These are phyloP conservation scores for Podila epigama DNA, from an alignment of 192 early-diverging fungal species.

Conservation along the genomic window DNA sequence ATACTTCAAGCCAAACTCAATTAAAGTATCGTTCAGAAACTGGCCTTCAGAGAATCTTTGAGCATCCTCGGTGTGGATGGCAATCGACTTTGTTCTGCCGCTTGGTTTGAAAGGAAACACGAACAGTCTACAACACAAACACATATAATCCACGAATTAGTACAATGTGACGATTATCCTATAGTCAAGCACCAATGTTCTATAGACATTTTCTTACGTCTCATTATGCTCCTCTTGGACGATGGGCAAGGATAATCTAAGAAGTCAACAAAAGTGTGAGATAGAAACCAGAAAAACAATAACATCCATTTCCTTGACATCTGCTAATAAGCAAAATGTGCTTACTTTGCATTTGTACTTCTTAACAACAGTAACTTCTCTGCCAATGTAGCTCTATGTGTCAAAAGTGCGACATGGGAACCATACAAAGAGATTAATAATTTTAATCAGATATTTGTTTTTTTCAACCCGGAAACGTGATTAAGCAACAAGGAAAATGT, in stretches of 20 bases:
- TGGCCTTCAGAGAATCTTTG: slow-evolving; percentile 69
- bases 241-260: slow-evolving; percentile 5
- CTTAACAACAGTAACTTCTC: too few species aligned
- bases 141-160: neutral
- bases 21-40: slow-evolving; percentile 90
- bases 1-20: slow-evolving; percentile 86
- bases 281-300: too few species aligned
- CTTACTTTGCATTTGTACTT: too few species aligned
- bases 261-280: neutral
- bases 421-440: too few species aligned
- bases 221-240: slow-evolving; percentile 8
- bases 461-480: neutral
- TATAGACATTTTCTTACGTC: slow-evolving; percentile 17
- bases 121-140: slow-evolving; percentile 15
- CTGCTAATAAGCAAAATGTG: too few species aligned
- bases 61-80: slow-evolving; percentile 70
- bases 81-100: slow-evolving; percentile 55
- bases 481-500: too few species aligned
- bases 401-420: too few species aligned
- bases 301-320: too few species aligned
- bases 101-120: slow-evolving; percentile 20
- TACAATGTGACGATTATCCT: neutral
- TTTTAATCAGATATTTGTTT: too few species aligned
- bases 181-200: neutral
- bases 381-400: too few species aligned